Percentiles rank a stretch among this genome's conserved stretches.
These are phyloP conservation scores for Pseudopyrenochaeta lycopersici DNA, from an alignment of 2,329 filamentous ascomycete genomes.

Conservation along the genomic window DNA sequence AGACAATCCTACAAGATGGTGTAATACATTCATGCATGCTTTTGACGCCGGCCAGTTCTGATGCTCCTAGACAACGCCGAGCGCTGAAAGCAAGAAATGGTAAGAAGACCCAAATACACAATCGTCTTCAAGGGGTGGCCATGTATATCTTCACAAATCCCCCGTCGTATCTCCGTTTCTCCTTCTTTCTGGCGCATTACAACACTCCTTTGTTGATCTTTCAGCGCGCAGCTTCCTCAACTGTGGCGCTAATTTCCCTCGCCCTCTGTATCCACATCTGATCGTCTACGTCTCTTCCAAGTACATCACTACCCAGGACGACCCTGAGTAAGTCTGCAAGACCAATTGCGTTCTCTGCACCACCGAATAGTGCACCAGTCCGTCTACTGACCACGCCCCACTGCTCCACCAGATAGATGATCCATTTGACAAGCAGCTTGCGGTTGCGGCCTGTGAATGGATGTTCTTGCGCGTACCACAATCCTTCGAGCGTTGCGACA, in stretches of 20 bases:
- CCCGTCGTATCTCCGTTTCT: background rate
- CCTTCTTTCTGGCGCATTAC: background rate
- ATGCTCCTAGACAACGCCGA: constrained; percentile 41
- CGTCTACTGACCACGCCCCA: constrained; percentile 69
- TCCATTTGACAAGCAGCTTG: constrained; percentile 66
- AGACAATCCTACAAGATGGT: constrained; percentile 19
- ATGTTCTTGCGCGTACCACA: constrained; percentile 73
- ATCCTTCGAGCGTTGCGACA: constrained; percentile 68
- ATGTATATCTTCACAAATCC: constrained; percentile 3
- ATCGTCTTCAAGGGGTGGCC: background rate
- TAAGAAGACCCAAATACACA: constrained; percentile 20
- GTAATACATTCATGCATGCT: constrained; percentile 23
- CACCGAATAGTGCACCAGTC: constrained; percentile 65
- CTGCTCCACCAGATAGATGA: constrained; percentile 67
- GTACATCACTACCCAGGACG: constrained; percentile 55
- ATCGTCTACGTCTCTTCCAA: constrained; percentile 47
- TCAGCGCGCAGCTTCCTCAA: constrained; percentile 44
- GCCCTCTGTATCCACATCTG: constrained; percentile 42
- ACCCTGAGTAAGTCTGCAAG: constrained; percentile 50
- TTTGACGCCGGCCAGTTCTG: constrained; percentile 29
- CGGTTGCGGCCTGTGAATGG: constrained; percentile 68
- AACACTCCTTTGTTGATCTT: background rate
- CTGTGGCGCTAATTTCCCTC: constrained; percentile 31
- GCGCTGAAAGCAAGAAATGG: constrained; percentile 33
- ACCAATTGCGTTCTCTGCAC: constrained; percentile 64